Percentiles rank a stretch among this genome's conserved stretches.
These are phyloP conservation scores for Blepharisma undulans DNA, from an alignment of 169 alveolate species.

Conservation along the genomic window DNA sequence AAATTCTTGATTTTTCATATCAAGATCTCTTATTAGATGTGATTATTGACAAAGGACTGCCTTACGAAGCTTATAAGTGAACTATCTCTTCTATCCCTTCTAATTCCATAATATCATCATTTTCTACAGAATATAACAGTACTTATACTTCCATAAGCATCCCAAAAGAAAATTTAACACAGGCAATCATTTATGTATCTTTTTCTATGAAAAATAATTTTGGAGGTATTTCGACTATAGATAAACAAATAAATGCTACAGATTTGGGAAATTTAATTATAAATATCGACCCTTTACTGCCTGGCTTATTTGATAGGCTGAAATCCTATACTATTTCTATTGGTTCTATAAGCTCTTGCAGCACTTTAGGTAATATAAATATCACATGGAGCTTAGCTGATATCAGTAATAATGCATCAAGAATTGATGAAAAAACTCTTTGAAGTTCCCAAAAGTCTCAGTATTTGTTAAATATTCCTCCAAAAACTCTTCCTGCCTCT, in stretches of 20 bases:
- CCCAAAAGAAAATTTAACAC: not conserved
- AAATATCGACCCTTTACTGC: not conserved
- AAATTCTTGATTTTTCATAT: not conserved
- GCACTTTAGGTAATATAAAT: not conserved
- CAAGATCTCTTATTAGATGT: not conserved
- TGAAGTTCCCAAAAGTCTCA: not conserved
- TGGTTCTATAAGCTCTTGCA: not conserved
- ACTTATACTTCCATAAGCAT: not conserved
- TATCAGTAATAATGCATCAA: not conserved
- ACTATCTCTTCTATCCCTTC: not conserved
- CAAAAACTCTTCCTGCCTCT: not conserved
- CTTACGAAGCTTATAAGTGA: not conserved
- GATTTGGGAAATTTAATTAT: no score
- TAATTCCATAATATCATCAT: not conserved
- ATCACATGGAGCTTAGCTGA: not conserved
- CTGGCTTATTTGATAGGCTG: not conserved
- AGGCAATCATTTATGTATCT: not conserved
- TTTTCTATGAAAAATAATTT: not conserved
- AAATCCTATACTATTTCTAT: not conserved
- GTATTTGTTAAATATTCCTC: not conserved
- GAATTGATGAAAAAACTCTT: not conserved
- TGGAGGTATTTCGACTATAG: not conserved
- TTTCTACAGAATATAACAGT: not conserved
- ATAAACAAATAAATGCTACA: not conserved
- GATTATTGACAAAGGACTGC: not conserved